phyloP scores from a whole-genome alignment of 257 asterid genomes.

The Penstemon eatonii region DNA sequence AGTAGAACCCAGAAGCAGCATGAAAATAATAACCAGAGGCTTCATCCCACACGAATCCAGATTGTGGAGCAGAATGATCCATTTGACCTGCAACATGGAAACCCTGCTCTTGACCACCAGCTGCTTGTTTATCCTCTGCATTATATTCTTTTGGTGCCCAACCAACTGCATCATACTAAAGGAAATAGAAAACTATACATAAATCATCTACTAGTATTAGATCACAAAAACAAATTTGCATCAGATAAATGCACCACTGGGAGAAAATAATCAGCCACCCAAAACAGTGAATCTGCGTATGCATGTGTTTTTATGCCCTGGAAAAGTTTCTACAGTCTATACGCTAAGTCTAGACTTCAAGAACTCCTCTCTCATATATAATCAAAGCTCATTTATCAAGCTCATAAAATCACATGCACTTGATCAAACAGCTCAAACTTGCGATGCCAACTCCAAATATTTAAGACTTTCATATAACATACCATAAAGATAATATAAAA shows the following conservation, averaged over 20 bases:
- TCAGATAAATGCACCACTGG: slow-evolving; percentile 6
- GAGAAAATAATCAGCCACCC: slow-evolving; percentile 2
- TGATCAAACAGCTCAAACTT: not conserved
- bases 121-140: slow-evolving; percentile 74
- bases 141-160: slow-evolving; percentile 98
- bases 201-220: slow-evolving; percentile 17
- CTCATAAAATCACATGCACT: slow-evolving; percentile 17
- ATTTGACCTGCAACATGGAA: slow-evolving; percentile 52
- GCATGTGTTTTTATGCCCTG: not conserved
- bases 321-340: not conserved
- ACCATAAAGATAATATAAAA: not conserved
- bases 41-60: slow-evolving; percentile 98
- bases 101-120: slow-evolving; percentile 56
- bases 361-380: slow-evolving; percentile 6
- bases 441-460: not conserved
- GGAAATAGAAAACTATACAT: slow-evolving; percentile 20
- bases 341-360: not conserved
- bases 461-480: not conserved
- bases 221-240: slow-evolving; percentile 13
- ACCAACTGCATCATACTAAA: slow-evolving; percentile 94
- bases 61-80: slow-evolving; percentile 69
- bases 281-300: slow-evolving; percentile 9
- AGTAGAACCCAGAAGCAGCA: slow-evolving; percentile 96
- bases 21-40: slow-evolving; percentile 98
- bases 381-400: slow-evolving; percentile 7